A percentile compares a stretch with the other conserved stretches of the same genome.
phyloP scores from a whole-genome alignment of 2,329 filamentous ascomycete genomes.

The Dactylellina leptospora region DNA sequence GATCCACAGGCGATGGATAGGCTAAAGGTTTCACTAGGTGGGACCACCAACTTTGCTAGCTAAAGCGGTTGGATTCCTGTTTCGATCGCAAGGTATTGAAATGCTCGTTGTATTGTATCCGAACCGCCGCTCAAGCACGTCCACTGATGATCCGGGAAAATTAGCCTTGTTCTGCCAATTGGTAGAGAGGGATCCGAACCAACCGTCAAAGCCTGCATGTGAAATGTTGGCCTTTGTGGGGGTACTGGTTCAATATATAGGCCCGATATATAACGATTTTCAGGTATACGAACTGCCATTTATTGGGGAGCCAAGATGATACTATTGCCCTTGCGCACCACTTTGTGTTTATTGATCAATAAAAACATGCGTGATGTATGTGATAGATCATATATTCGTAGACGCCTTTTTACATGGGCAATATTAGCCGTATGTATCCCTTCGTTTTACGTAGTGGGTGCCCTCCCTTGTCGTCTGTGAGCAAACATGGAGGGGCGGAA shows the following conservation, averaged over 20 bases:
- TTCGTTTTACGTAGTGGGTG: conserved; percentile 9
- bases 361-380: conserved; percentile 9
- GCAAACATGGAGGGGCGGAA: neutral
- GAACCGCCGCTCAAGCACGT: neutral
- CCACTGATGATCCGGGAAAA: conserved; percentile 24
- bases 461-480: neutral
- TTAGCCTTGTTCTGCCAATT: conserved; percentile 31
- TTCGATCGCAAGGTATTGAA: too few relatives aligned
- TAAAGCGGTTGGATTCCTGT: too few relatives aligned
- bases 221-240: conserved; percentile 21
- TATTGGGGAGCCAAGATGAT: conserved; percentile 19
- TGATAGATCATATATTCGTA: conserved; percentile 22
- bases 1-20: conserved; percentile 15
- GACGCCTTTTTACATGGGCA: conserved; percentile 35
- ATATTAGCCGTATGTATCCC: conserved; percentile 31
- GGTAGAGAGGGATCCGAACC: conserved; percentile 4
- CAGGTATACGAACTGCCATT: conserved; percentile 18
- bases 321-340: neutral
- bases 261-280: conserved; percentile 16
- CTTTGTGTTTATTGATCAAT: conserved; percentile 48
- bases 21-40: conserved; percentile 29
- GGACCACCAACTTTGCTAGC: too few relatives aligned
- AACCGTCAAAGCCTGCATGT: neutral
- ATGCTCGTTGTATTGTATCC: conserved; percentile 13
- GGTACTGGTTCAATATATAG: conserved; percentile 43